Percentiles rank a stretch among this genome's conserved stretches.
Conservation (phyloP, 768 basidiomycete genomes). For the Lentinula sp. region DNA sequence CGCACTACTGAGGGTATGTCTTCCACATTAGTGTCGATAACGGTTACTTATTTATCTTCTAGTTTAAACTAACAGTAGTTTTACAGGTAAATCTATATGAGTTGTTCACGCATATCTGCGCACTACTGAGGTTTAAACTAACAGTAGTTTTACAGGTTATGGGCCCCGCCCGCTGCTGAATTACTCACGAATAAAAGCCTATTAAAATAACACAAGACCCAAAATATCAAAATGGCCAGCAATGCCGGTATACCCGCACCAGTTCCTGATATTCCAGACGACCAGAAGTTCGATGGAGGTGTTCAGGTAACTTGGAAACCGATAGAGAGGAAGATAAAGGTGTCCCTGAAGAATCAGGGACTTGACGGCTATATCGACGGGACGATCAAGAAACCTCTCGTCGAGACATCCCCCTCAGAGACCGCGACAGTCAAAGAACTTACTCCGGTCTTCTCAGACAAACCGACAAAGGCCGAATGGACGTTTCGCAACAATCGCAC, state of each 20-base stretch:
- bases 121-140: no score
- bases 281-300: conserved; percentile 2
- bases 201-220: no score
- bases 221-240: not conserved
- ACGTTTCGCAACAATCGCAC: no score
- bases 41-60: no score
- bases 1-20: no score
- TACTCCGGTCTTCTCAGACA: not conserved
- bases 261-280: not conserved
- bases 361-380: not conserved
- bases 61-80: no score
- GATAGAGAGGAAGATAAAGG: not conserved
- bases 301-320: not conserved
- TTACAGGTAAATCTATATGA: no score
- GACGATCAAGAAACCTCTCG: not conserved
- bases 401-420: not conserved
- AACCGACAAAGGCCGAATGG: not conserved
- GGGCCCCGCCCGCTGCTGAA: no score
- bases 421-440: not conserved
- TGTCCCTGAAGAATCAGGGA: not conserved
- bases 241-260: not conserved
- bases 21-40: no score
- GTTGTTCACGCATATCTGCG: no score
- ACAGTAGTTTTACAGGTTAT: no score
- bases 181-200: no score